Percentiles rank a stretch among this genome's conserved stretches.
Conservation (phyloP, 805 yeast species). For the Soucietia sequanensis region DNA sequence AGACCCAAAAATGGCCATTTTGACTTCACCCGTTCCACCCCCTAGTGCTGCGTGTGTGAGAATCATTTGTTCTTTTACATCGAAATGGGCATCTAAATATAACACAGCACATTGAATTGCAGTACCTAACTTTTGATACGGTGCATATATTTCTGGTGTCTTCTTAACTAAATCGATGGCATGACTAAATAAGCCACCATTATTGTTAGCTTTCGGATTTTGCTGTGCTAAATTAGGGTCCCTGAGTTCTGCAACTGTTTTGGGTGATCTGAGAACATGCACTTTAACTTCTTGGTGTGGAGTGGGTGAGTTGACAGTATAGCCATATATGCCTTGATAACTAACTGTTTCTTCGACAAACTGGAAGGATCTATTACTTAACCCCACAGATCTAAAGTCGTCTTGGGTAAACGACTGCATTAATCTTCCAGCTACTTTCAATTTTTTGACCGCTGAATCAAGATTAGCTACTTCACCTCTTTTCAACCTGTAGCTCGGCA, state of each 20-base stretch:
- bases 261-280: slow-evolving; percentile 70
- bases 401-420: slow-evolving; percentile 93
- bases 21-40: slow-evolving; percentile 71
- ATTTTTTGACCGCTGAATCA: slow-evolving; percentile 67
- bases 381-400: slow-evolving; percentile 76
- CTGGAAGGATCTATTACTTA: slow-evolving; percentile 75
- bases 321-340: slow-evolving; percentile 33
- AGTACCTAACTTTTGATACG: slow-evolving; percentile 48
- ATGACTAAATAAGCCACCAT: slow-evolving; percentile 75
- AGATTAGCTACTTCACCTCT: slow-evolving; percentile 63
- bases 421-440: slow-evolving; percentile 79
- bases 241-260: slow-evolving; percentile 67
- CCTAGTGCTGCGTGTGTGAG: slow-evolving; percentile 93
- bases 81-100: slow-evolving; percentile 85
- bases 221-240: slow-evolving; percentile 87
- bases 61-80: slow-evolving; percentile 53
- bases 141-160: slow-evolving; percentile 18
- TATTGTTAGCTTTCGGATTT: slow-evolving; percentile 64
- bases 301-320: slow-evolving; percentile 49
- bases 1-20: slow-evolving; percentile 89
- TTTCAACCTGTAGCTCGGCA: slow-evolving; percentile 49
- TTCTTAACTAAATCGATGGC: slow-evolving; percentile 71
- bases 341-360: slow-evolving; percentile 56
- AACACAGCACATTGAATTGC: slow-evolving; percentile 82
- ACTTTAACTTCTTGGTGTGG: slow-evolving; percentile 63